These are phyloP conservation scores for Madurella mycetomatis DNA, from an alignment of 2,329 filamentous ascomycete genomes.

Conservation along the genomic window DNA sequence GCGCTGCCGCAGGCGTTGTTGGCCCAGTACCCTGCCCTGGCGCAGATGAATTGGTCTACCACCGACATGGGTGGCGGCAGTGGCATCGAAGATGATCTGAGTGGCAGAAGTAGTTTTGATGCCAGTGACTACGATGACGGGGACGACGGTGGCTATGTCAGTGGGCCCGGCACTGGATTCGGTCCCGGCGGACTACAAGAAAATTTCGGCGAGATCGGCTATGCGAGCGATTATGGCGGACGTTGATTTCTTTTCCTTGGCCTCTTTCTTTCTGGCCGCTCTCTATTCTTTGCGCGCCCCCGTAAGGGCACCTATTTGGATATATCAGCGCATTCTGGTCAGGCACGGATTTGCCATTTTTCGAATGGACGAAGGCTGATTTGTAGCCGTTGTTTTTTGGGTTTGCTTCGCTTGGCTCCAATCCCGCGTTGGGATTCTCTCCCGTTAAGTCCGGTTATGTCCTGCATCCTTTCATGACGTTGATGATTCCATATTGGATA, in stretches of 20 bases:
- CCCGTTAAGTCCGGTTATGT: not conserved
- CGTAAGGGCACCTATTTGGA: not conserved
- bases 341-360: not conserved
- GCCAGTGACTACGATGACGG: constrained; percentile 72
- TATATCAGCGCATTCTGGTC: constrained; percentile 7
- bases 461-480: constrained; percentile 4
- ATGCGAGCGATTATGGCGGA: constrained; percentile 50
- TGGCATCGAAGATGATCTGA: constrained; percentile 71
- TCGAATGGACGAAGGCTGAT: constrained; percentile 1
- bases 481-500: constrained; percentile 5
- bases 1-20: constrained; percentile 81
- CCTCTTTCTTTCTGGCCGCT: not conserved
- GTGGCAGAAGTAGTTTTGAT: constrained; percentile 76
- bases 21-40: constrained; percentile 89
- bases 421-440: not conserved
- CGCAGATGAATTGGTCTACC: constrained; percentile 74
- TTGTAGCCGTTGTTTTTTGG: not conserved
- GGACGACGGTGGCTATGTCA: constrained; percentile 65
- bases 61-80: constrained; percentile 65
- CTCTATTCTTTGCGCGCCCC: not conserved
- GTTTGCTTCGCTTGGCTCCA: not conserved
- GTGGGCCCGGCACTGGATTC: constrained; percentile 56
- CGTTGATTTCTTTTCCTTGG: constrained; percentile 25
- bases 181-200: constrained; percentile 54
- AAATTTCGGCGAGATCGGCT: constrained; percentile 51